Evolutionary conservation across 2,329 filamentous ascomycete genomes (phyloP), one percentile per base, ranked within the genome.

Genomic region (Raffaelea deltoideospora): DNA sequence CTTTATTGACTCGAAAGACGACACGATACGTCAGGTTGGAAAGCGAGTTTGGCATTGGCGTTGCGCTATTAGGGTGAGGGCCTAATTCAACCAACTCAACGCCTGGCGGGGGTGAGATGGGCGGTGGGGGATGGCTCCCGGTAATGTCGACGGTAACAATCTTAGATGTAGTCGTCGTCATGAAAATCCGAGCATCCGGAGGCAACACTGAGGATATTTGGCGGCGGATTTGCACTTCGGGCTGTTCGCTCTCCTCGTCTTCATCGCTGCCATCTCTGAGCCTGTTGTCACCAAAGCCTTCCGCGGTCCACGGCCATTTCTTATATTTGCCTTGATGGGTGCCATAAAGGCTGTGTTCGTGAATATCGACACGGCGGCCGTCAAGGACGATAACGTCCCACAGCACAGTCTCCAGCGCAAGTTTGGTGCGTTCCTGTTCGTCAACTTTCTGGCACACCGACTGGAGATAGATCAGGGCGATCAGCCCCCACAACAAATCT

Each of bases 311-410:
- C 11, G 18, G 29, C 28, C 24, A 17, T 11, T 33, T 26, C 13
- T 13, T 13, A 8, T 8, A 26, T 11, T 11, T 10, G 4, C 50
- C 48, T 4, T 43, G 41, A 39, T 56, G 50, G 5, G 48, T 44
- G 3, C 52, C 53, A 33, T 56, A 53, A 1, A 58, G 35, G 15
- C 43, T 44, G 31, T 24, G 54, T 11, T 60, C 57, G 35, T 61
- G 56, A 5, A 75, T 57, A 42, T 76, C 72, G 22, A 78, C 65
- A 26, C 69, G 63, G 32, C 65, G 60, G 9, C 70, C 70, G 46
- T 69, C 65, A 14, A 77, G 56, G 0, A 79, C 69, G 8, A 79
- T 72, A 3, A 79, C 67, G 47, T 80, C 76, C 75, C 76, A 79
- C 9, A 80, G 59, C 2, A 72, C 55, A 42, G 77, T 69, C 39